phyloP scores from a whole-genome alignment of 768 basidiomycete genomes.

The Lactarius evosmus region DNA sequence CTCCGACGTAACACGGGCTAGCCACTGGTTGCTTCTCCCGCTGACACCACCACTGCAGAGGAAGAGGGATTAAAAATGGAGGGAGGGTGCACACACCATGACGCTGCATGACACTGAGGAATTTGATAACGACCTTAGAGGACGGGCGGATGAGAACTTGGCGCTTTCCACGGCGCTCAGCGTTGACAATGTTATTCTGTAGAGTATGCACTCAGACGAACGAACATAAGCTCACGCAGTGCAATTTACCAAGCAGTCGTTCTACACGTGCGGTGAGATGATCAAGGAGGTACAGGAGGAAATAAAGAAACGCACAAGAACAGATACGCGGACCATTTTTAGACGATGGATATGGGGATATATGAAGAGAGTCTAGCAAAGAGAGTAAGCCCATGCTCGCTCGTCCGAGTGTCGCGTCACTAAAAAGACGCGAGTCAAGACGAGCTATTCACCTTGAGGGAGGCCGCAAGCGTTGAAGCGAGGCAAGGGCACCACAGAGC shows the following conservation, averaged over 20 bases:
- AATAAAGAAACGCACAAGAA: constrained; percentile 48
- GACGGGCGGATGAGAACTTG: constrained; percentile 97
- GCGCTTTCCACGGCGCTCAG: constrained; percentile 98
- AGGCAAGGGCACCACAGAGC: neutral
- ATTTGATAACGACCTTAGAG: constrained; percentile 97
- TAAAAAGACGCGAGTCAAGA: constrained; percentile 75
- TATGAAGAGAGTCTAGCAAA: constrained; percentile 28
- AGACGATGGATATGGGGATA: constrained; percentile 23
- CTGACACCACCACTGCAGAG: neutral
- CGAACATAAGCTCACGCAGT: neutral
- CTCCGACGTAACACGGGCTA: constrained; percentile 46
- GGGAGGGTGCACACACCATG: constrained; percentile 64
- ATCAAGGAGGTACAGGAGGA: neutral
- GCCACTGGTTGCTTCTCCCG: neutral
- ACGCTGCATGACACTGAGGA: constrained; percentile 97
- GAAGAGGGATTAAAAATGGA: neutral
- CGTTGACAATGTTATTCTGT: constrained; percentile 98
- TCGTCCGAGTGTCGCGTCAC: constrained; percentile 84
- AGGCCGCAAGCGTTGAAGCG: constrained; percentile 29
- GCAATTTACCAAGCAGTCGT: constrained; percentile 56
- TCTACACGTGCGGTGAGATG: constrained; percentile 34
- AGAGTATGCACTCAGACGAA: constrained; percentile 18
- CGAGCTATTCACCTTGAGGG: constrained; percentile 49
- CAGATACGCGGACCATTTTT: constrained; percentile 87
- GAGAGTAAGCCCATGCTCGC: constrained; percentile 40